These are phyloP conservation scores for Penicillium cosmopolitanum DNA, from an alignment of 495 filamentous ascomycete genomes.

Conservation along the genomic window DNA sequence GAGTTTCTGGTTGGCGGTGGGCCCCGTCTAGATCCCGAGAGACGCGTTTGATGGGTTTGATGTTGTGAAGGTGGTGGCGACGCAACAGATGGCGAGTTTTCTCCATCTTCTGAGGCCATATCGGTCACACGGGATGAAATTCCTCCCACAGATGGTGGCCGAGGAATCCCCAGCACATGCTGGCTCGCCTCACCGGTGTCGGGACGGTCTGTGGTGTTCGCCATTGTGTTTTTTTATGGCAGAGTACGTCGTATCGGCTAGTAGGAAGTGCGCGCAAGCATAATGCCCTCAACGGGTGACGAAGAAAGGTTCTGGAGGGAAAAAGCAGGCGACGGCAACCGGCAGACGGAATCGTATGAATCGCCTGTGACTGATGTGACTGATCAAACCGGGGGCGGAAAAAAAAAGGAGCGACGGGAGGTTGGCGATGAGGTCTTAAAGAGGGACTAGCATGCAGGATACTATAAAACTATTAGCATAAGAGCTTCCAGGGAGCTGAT, in stretches of 20 bases:
- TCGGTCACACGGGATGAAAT: constrained; percentile 89
- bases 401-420: constrained; percentile 25
- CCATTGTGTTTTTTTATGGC: constrained; percentile 24
- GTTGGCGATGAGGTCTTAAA: constrained; percentile 6
- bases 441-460: constrained; percentile 8
- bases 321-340: neutral
- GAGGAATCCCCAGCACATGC: constrained; percentile 47
- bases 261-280: constrained; percentile 23
- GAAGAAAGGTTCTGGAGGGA: neutral
- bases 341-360: neutral
- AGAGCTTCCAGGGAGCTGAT: constrained; percentile 3
- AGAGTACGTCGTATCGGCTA: constrained; percentile 14
- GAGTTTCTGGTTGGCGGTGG: constrained; percentile 45
- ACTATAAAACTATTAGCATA: constrained; percentile 16
- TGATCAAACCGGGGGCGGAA: neutral
- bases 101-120: constrained; percentile 61
- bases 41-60: constrained; percentile 49
- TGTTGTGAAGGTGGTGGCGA: constrained; percentile 50
- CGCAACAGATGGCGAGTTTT: constrained; percentile 44
- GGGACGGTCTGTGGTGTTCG: constrained; percentile 30
- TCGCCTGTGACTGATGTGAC: neutral
- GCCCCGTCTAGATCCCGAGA: constrained; percentile 54
- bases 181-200: constrained; percentile 33
- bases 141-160: constrained; percentile 54
- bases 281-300: constrained; percentile 17